A percentile compares a stretch with the other conserved stretches of the same genome.
Conservation (phyloP, 2,329 filamentous ascomycete genomes). For the Kalmusia sp. region DNA sequence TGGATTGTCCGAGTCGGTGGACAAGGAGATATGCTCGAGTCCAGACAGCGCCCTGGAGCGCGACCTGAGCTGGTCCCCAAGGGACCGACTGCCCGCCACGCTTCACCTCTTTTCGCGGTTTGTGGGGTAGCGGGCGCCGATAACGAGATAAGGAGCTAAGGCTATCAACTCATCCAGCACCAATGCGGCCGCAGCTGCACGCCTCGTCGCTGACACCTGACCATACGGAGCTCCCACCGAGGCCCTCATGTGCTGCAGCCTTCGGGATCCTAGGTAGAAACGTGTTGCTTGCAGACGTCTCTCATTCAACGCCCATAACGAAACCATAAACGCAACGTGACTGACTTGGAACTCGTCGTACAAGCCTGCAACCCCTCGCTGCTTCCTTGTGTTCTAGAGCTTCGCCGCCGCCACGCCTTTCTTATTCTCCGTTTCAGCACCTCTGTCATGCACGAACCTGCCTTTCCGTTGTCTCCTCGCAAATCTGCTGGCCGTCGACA, state of each 20-base stretch:
- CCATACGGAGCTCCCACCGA: conserved; percentile 5
- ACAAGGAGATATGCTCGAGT: not conserved
- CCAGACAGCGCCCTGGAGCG: not conserved
- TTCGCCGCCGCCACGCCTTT: not conserved
- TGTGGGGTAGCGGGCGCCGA: conserved; percentile 1
- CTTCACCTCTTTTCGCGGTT: not conserved
- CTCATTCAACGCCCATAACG: not conserved
- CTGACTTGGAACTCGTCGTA: not conserved
- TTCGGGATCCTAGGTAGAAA: not conserved
- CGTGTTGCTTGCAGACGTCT: not conserved
- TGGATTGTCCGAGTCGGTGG: not conserved
- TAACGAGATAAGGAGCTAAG: conserved; percentile 11
- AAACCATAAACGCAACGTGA: not conserved
- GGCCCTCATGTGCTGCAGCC: conserved; percentile 3
- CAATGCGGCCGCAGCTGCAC: not conserved
- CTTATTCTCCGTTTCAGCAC: not conserved
- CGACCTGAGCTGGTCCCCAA: not conserved
- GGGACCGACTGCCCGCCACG: not conserved
- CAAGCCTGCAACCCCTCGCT: not conserved
- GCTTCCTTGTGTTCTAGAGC: not conserved
- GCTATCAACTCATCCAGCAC: conserved; percentile 6
- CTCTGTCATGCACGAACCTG: conserved; percentile 6
- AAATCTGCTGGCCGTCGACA: not conserved
- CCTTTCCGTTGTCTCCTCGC: not conserved
- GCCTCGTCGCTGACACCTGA: conserved; percentile 9